phyloP scores from a whole-genome alignment of 2,329 filamentous ascomycete species.

The Escovopsis sp. region DNA sequence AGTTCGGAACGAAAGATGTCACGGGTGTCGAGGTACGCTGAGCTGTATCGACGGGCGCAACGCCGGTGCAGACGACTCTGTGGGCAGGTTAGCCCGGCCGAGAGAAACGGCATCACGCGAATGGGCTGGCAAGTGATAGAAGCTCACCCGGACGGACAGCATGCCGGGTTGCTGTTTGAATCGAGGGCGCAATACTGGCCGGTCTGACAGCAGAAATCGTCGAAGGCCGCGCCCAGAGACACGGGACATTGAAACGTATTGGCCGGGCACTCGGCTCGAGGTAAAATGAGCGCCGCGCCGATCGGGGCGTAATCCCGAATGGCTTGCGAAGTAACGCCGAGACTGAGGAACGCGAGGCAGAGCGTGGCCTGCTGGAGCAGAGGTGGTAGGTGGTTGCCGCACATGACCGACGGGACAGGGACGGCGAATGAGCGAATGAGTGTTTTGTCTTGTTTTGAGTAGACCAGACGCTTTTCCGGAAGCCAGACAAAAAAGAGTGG shows the following conservation, averaged over 20 bases:
- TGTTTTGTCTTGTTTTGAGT: neutral
- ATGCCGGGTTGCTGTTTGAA: constrained; percentile 32
- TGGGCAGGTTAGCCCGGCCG: neutral
- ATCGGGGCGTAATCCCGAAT: neutral
- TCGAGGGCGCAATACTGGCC: constrained; percentile 37
- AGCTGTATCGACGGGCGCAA: constrained; percentile 28
- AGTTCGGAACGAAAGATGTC: constrained; percentile 39
- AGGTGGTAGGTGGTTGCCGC: neutral
- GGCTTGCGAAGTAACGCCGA: neutral
- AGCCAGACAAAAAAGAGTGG: too few species aligned
- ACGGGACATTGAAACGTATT: constrained; percentile 37
- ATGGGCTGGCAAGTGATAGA: too few species aligned
- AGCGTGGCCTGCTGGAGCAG: neutral
- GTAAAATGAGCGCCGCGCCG: constrained; percentile 7
- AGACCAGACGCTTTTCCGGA: too few species aligned
- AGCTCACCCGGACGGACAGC: constrained; percentile 37
- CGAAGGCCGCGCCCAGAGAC: constrained; percentile 30
- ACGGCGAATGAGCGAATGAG: neutral
- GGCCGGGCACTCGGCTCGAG: constrained; percentile 27
- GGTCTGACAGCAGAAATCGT: constrained; percentile 34
- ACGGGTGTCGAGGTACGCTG: constrained; percentile 21
- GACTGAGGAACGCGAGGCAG: neutral
- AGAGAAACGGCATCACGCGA: neutral
- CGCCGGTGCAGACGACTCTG: constrained; percentile 42
- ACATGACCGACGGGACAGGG: neutral